phyloP scores from a whole-genome alignment of 345 rosid genomes.

The Brassica incana region DNA sequence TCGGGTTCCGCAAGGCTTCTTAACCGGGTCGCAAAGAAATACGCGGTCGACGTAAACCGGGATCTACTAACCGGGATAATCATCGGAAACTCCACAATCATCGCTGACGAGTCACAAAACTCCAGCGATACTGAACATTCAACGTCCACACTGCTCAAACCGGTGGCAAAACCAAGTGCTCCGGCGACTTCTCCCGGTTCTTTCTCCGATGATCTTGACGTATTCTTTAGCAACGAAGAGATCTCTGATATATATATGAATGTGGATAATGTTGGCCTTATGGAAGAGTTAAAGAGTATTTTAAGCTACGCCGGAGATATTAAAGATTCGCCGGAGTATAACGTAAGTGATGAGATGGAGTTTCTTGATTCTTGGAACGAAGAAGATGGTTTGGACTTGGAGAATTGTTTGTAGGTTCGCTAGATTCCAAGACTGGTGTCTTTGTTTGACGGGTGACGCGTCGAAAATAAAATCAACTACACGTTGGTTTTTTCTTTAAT shows the following conservation, averaged over 20 bases:
- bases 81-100: conserved; percentile 9
- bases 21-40: conserved; percentile 33
- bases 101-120: conserved; percentile 12
- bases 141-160: conserved; percentile 8
- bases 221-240: conserved; percentile 24
- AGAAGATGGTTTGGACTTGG: conserved; percentile 8
- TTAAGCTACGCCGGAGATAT: not conserved
- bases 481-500: conserved; percentile 10
- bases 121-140: not conserved
- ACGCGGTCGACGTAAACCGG: conserved; percentile 30
- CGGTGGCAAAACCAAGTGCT: not conserved
- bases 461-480: conserved; percentile 7
- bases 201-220: not conserved
- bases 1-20: conserved; percentile 27
- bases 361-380: conserved; percentile 24
- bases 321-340: conserved; percentile 13
- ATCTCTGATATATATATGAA: not conserved
- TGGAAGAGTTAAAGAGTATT: conserved; percentile 34
- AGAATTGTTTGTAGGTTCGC: not conserved
- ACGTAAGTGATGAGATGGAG: conserved; percentile 12
- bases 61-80: conserved; percentile 29
- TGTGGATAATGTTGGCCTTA: conserved; percentile 24
- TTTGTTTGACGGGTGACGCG: conserved; percentile 13
- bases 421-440: conserved; percentile 6
- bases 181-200: not conserved